Base-by-base conservation (phyloP, 169 alveolate species). In the Eimeria praecox region DNA sequence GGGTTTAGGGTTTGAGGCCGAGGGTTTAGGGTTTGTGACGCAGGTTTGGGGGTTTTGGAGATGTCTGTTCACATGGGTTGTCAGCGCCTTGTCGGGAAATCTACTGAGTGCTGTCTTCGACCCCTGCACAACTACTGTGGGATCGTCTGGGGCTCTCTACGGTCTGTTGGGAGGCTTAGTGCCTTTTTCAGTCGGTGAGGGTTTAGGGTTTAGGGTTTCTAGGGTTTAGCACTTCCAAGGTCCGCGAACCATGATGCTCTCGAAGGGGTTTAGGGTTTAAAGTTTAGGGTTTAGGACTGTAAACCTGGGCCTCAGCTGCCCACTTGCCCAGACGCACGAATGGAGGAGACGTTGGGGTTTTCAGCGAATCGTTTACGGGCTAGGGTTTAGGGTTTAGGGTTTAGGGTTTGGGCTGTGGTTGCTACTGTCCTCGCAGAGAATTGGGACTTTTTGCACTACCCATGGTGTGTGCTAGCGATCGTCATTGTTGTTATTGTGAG, bases 41-140 rank as follows among this genome's bases (percentile, higher is more conserved):
- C 86, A 97, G 98, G 99, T 97, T 52, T 98, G 99, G 99, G 99
- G 99, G 0, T 97, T 98, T 77, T 35, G 96, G 40, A 95, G 99
- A 35, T 97, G 98, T 24, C 73, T 97, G 77, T 62, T 97, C 3
- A 91, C 98, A 14, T 98, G 97, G 80, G 56, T 97, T 80, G 82
- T 97, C 30, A 96, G 98, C 62, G 99, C 98, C 10, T 86, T 98
- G 9, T 97, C 98, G 3, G 99, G 99, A 0, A 98, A 97, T 87
- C 95, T 98, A 27, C 88, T 97, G 16, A 97, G 98, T n/a, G 98
- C 99, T 8, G 98, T 97, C 40, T 87, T 97, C 59, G 98, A 98
- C 44, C 99, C 99, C 1, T 98, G 99, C 89, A 97, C 98, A 77
- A 92, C 96, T 12, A 97, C 99, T 2, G 98, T 98, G 42, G 99